Evolutionary conservation across 805 yeast genomes (phyloP).

Genomic region (Torulaspora gathmanii): DNA sequence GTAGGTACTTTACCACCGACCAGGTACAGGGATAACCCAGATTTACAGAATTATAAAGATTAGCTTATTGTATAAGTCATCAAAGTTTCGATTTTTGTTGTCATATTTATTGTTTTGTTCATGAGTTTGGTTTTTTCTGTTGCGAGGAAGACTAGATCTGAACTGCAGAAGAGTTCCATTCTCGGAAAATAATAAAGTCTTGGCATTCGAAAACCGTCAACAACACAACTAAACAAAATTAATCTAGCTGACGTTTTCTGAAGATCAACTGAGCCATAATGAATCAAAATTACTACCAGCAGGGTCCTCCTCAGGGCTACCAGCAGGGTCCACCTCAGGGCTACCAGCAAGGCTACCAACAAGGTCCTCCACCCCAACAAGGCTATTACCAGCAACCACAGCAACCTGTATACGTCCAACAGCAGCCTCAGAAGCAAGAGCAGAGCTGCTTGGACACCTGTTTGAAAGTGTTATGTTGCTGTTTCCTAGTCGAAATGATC

Average conservation of each 20-base stretch:
- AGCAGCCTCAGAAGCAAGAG: constrained; percentile 24
- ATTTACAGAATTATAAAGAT: constrained; percentile 20
- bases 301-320: background rate
- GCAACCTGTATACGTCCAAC: constrained; percentile 27
- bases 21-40: constrained; percentile 28
- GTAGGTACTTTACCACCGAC: constrained; percentile 29
- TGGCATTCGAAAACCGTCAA: background rate
- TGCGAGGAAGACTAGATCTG: background rate
- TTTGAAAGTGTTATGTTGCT: constrained; percentile 31
- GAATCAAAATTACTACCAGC: constrained; percentile 15
- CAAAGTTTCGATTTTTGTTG: background rate
- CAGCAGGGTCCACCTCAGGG: constrained; percentile 18
- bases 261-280: background rate
- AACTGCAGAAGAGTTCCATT: background rate
- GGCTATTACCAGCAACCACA: constrained; percentile 14
- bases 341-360: constrained; percentile 23
- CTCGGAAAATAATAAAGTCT: background rate
- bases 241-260: background rate
- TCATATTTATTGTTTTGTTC: constrained; percentile 6
- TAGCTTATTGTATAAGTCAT: background rate
- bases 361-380: constrained; percentile 17
- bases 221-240: background rate
- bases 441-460: constrained; percentile 31
- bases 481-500: constrained; percentile 32
- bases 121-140: background rate